phyloP scores from a whole-genome alignment of 164 flowering plant species.

The Stephania yunnanensis region DNA sequence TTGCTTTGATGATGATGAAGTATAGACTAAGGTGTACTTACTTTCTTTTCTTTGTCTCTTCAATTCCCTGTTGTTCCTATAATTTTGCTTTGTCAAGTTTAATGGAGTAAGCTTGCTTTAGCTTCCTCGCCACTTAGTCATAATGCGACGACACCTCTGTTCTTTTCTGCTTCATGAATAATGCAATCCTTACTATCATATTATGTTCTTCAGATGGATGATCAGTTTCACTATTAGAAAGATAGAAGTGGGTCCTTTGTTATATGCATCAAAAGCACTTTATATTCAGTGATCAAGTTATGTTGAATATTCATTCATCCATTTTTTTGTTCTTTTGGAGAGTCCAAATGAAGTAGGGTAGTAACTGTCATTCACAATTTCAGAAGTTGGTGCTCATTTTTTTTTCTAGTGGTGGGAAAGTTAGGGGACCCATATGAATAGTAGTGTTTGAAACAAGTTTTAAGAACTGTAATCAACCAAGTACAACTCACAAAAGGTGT shows the following conservation, averaged over 20 bases:
- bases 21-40: conserved; percentile 7
- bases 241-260: neutral
- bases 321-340: neutral
- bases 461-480: too few relatives aligned
- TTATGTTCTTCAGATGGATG: neutral
- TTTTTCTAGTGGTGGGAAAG: neutral
- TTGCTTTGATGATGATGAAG: conserved; percentile 48
- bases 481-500: too few relatives aligned
- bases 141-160: neutral
- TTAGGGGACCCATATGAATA: neutral
- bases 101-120: conserved; percentile 20
- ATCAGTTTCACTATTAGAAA: neutral
- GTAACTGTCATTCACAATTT: too few relatives aligned
- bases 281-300: neutral
- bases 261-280: neutral
- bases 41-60: conserved; percentile 18
- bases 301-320: neutral
- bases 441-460: neutral
- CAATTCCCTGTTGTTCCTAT: conserved; percentile 22
- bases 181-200: neutral
- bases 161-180: neutral
- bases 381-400: too few relatives aligned
- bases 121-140: conserved; percentile 12
- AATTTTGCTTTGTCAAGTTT: conserved; percentile 4
- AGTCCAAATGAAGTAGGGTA: too few relatives aligned